phyloP scores from a whole-genome alignment of 140 eudicot genomes.

The Ambrosia hybrid region DNA sequence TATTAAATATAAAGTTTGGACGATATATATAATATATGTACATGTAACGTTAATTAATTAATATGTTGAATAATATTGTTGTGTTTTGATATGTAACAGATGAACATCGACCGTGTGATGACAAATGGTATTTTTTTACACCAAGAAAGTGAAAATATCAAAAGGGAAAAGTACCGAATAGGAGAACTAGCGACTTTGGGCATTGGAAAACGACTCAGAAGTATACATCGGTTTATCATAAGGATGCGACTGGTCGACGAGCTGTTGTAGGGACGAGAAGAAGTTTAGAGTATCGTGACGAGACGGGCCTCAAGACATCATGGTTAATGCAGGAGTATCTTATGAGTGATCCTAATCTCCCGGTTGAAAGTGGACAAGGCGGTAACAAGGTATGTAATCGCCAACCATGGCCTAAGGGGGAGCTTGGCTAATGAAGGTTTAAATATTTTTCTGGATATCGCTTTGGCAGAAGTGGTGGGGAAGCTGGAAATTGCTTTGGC shows the following conservation, averaged over 20 bases:
- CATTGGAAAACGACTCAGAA: neutral
- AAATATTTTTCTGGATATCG: no score
- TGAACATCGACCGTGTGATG: neutral
- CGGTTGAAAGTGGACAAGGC: slow-evolving; percentile 4
- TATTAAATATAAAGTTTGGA: no score
- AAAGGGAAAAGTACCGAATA: neutral
- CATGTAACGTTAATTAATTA: no score
- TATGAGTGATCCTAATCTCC: neutral
- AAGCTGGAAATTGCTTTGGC: no score
- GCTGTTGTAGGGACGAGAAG: neutral
- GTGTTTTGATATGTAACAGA: slow-evolving; percentile 7
- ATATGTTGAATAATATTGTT: neutral
- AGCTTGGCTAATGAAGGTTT: no score
- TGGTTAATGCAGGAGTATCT: slow-evolving; percentile 28
- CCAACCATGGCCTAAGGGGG: no score
- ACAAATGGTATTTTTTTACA: slow-evolving; percentile 25
- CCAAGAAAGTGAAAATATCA: slow-evolving; percentile 8
- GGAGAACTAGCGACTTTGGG: neutral
- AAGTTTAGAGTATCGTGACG: neutral
- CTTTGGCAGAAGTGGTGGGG: no score
- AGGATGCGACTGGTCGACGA: neutral
- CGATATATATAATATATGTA: no score
- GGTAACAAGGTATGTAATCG: neutral
- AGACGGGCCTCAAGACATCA: neutral
- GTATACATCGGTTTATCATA: neutral